Conservation (phyloP, 441 rosid species). For the Jatropha podagrica region DNA sequence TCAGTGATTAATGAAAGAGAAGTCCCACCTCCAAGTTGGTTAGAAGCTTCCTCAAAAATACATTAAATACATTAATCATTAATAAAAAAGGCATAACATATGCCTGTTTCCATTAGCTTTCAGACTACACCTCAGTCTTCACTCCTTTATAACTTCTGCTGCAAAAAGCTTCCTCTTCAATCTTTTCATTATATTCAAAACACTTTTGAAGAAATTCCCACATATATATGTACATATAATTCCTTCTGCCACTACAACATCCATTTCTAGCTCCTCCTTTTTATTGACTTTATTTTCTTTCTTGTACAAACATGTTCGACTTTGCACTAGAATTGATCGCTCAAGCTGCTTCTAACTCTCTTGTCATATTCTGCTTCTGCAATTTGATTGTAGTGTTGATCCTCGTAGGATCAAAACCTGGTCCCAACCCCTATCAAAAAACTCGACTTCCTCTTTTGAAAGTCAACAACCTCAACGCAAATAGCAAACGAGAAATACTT, state of each 20-base stretch:
- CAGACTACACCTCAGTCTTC: neutral
- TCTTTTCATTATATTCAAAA: constrained; percentile 6
- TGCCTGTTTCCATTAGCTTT: constrained; percentile 9
- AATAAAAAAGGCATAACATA: neutral
- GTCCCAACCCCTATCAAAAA: constrained; percentile 24
- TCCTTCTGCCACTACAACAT: neutral
- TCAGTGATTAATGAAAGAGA: neutral
- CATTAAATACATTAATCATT: neutral
- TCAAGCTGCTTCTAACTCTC: constrained; percentile 52
- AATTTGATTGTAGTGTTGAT: constrained; percentile 58
- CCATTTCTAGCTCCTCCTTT: neutral
- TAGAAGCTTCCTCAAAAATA: constrained; percentile 21
- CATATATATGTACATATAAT: neutral
- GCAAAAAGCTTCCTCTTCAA: constrained; percentile 28
- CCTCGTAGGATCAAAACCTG: constrained; percentile 45
- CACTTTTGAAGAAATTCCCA: neutral
- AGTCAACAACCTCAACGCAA: constrained; percentile 11
- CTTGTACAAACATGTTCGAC: constrained; percentile 1
- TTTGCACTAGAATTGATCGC: constrained; percentile 38
- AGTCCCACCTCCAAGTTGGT: constrained; percentile 20
- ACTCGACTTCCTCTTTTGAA: constrained; percentile 12
- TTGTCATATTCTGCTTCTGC: constrained; percentile 53
- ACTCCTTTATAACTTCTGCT: constrained; percentile 16
- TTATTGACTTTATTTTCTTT: neutral
- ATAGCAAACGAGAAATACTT: neutral